Conservation (phyloP, 2,329 filamentous ascomycete species). For the Monilinia fructigena region DNA sequence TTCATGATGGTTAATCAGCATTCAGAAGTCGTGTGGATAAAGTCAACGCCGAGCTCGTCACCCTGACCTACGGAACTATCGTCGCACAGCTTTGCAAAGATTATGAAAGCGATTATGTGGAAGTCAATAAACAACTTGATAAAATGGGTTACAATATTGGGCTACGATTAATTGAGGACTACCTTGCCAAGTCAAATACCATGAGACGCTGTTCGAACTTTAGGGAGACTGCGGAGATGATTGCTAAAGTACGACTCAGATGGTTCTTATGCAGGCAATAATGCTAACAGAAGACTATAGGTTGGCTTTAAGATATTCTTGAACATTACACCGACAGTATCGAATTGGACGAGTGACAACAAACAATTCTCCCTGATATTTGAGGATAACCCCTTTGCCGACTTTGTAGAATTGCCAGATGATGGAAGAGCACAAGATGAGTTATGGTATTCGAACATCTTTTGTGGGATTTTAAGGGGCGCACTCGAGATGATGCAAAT, state of each 20-base stretch:
- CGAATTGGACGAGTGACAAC: constrained; percentile 94
- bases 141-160: constrained; percentile 99
- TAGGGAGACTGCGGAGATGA: constrained; percentile 93
- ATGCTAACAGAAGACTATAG: constrained; percentile 46
- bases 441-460: constrained; percentile 96
- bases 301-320: constrained; percentile 99
- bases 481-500: constrained; percentile 99
- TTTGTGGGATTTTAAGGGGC: constrained; percentile 88
- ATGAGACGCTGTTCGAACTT: constrained; percentile 90
- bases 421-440: constrained; percentile 95
- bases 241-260: constrained; percentile 67
- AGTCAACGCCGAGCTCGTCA: constrained; percentile 96
- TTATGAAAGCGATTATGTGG: constrained; percentile 87
- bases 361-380: constrained; percentile 96
- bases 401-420: constrained; percentile 96
- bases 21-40: constrained; percentile 89
- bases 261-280: not conserved
- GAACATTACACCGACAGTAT: constrained; percentile 89
- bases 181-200: constrained; percentile 90
- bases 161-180: constrained; percentile 92
- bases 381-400: constrained; percentile 93
- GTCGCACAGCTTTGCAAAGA: constrained; percentile 96
- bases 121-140: constrained; percentile 97
- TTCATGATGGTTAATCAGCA: constrained; percentile 35
- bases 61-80: constrained; percentile 95